Percentiles rank a stretch among this genome's conserved stretches.
Conservation (phyloP, 2,329 filamentous ascomycete genomes). For the Aspergillus flavus region DNA sequence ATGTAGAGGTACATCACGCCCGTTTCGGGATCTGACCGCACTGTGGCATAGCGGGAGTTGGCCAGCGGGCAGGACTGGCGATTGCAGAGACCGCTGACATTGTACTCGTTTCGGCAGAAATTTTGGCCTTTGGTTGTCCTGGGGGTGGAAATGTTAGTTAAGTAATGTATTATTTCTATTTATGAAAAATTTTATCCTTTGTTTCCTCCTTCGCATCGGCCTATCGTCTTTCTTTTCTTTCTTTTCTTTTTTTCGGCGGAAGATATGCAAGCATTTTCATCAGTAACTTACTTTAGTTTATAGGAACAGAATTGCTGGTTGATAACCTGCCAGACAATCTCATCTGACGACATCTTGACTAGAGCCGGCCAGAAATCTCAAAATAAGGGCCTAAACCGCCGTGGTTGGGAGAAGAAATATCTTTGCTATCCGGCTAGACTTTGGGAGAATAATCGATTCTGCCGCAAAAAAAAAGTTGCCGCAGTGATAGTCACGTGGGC, state of each 20-base stretch:
- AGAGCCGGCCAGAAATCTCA: conserved; percentile 13
- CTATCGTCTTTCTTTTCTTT: not conserved
- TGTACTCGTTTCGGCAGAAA: conserved; percentile 96
- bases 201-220: conserved; percentile 4
- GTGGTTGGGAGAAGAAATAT: conserved; percentile 24
- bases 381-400: conserved; percentile 14
- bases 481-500: conserved; percentile 30
- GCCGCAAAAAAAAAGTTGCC: conserved; percentile 34
- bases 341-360: conserved; percentile 77
- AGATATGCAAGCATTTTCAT: conserved; percentile 2
- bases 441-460: conserved; percentile 13
- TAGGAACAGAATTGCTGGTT: conserved; percentile 95
- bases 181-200: not conserved
- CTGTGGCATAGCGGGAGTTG: conserved; percentile 89
- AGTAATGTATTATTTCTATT: not conserved
- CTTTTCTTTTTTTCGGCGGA: not conserved
- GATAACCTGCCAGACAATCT: conserved; percentile 96
- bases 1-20: conserved; percentile 92
- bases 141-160: conserved; percentile 14
- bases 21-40: conserved; percentile 78
- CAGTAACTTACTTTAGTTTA: conserved; percentile 75
- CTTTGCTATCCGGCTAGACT: conserved; percentile 17
- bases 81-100: conserved; percentile 80
- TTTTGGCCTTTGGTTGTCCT: conserved; percentile 83
- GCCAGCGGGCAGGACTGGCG: conserved; percentile 87